A percentile compares a stretch with the other conserved stretches of the same genome.
phyloP scores from a whole-genome alignment of 495 filamentous ascomycete genomes.

The Terfezia claveryi region DNA sequence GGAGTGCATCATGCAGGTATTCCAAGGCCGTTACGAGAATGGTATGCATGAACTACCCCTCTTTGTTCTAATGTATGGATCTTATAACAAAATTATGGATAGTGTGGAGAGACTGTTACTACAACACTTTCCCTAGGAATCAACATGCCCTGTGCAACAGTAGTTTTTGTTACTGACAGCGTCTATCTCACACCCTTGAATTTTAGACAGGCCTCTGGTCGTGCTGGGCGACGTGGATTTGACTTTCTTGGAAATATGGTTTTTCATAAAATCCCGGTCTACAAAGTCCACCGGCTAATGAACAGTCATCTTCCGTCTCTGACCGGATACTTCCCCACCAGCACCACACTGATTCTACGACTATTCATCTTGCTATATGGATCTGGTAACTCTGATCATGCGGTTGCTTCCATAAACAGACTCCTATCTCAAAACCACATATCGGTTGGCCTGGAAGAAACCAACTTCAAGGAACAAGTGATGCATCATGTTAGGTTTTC shows the following conservation, averaged over 20 bases:
- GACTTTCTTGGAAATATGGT: constrained; percentile 62
- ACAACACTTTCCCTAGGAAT: constrained; percentile 57
- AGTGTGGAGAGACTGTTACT: constrained; percentile 53
- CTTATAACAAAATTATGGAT: constrained; percentile 5
- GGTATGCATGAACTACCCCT: constrained; percentile 15
- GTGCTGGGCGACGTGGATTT: constrained; percentile 59
- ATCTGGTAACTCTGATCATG: constrained; percentile 37
- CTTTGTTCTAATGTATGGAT: not conserved
- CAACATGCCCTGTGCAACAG: constrained; percentile 70
- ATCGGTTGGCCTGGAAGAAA: constrained; percentile 36
- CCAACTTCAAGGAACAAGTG: constrained; percentile 35
- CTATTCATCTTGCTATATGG: constrained; percentile 43
- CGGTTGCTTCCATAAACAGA: constrained; percentile 37
- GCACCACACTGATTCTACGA: constrained; percentile 47
- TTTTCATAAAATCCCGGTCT: constrained; percentile 36
- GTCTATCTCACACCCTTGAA: constrained; percentile 51
- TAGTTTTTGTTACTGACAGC: constrained; percentile 52
- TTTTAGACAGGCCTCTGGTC: constrained; percentile 52
- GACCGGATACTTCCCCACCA: constrained; percentile 56
- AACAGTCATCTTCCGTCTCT: constrained; percentile 50
- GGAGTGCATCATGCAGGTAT: constrained; percentile 60
- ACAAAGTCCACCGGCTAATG: constrained; percentile 38
- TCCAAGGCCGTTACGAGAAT: constrained; percentile 52
- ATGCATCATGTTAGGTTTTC: constrained; percentile 59
- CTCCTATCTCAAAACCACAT: constrained; percentile 46